Base-by-base conservation (phyloP, 768 basidiomycete genomes). In the Pulveroboletus frians region DNA sequence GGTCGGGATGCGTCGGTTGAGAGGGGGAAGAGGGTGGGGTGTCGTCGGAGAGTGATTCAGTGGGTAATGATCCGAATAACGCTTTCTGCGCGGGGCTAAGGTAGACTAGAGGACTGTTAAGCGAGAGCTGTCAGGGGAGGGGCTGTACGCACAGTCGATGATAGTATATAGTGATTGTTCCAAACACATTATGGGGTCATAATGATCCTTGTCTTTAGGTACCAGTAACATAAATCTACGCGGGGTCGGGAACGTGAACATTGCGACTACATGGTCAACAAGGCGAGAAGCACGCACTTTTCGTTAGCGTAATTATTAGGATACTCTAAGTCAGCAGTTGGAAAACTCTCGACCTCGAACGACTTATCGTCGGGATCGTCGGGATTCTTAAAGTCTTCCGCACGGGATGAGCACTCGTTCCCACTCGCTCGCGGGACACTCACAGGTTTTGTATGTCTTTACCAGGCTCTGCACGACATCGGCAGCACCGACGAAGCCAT, bases 161-260 rank as follows among this genome's bases (percentile, higher is more conserved):
- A 92, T 89, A 42, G 81, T 81, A 64, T 83, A 76, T 26, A 92
- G 67, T 10, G 83, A 77, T 51, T 76, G 74, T 69, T 88, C 85
- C 30, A 92, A 71, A 60, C 86, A 86, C 74, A 84, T 77, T 48
- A 92, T 84, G 13, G 90, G 90, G 62, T 88, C 85, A 67, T 91
- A 92, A 56, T 91, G 87, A 57, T 92, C 88, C 56, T 81, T 81
- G 72, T 92, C 89, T 59, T 83, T 88, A 27, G 90, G 90, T 38
- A 76, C 81, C 45, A 92, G 76, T 51, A 92, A 75, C 53, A 87
- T 76, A 70, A 82, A 92, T 64, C 88, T 90, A 17, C 0, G 49
- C 11, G 52, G 45, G 6, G 11, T 2, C 37, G 21, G 14, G 5
- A 23, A 37, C 18, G 43, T 51, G 57, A 50, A 31, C 15, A 38